A percentile compares a stretch with the other conserved stretches of the same genome.
phyloP scores from a whole-genome alignment of 2,329 filamentous ascomycete species.

The Alternaria conjuncta region DNA sequence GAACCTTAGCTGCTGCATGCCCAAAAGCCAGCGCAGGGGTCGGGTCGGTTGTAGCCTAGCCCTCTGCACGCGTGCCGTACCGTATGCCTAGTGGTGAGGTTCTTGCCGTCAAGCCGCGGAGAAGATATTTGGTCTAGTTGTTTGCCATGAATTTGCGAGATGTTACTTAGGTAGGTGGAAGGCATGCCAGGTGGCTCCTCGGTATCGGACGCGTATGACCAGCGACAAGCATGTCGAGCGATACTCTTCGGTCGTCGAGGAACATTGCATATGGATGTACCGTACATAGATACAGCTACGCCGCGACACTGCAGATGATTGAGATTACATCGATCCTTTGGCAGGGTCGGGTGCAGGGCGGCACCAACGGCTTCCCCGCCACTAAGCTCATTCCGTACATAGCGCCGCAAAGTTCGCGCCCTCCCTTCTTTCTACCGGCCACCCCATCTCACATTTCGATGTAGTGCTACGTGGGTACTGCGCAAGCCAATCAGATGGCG shows the following conservation, averaged over 20 bases:
- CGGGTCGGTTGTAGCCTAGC: too few relatives aligned
- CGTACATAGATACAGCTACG: not conserved
- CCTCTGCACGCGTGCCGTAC: too few relatives aligned
- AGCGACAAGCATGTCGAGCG: too few relatives aligned
- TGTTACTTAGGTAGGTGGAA: not conserved
- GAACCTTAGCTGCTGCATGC: not conserved
- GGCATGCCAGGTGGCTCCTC: not conserved
- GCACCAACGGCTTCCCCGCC: not conserved
- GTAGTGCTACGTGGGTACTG: too few relatives aligned
- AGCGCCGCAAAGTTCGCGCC: not conserved
- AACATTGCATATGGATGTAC: accelerated
- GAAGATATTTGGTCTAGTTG: too few relatives aligned
- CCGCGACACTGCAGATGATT: not conserved
- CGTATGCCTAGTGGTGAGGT: too few relatives aligned
- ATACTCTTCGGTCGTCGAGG: not conserved
- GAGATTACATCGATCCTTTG: not conserved
- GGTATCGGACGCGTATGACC: too few relatives aligned
- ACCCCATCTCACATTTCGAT: too few relatives aligned
- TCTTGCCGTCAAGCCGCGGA: too few relatives aligned
- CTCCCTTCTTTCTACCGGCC: not conserved
- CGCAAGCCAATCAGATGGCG: too few relatives aligned
- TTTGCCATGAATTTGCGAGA: too few relatives aligned
- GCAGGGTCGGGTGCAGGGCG: not conserved
- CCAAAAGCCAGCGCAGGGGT: not conserved
- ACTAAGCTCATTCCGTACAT: not conserved